Conservation (phyloP, 305 asterid species). For the Fraxinus greggii region DNA sequence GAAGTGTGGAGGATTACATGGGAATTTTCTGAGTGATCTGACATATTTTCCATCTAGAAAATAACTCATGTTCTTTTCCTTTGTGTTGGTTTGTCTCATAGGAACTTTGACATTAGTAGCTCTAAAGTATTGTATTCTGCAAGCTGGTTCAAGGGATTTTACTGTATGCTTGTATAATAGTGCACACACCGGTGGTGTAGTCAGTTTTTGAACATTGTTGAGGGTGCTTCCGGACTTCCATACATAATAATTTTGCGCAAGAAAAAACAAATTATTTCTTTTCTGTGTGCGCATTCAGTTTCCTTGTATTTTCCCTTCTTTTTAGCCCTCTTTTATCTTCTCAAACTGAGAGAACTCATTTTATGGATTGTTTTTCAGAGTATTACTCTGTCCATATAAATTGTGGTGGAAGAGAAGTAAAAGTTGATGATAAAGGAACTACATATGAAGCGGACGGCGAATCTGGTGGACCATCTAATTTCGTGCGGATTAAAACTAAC, state of each 20-base stretch:
- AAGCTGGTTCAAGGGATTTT: background rate
- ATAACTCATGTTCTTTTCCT: background rate
- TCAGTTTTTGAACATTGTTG: background rate
- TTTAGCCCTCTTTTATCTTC: background rate
- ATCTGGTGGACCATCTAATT: conserved; percentile 28
- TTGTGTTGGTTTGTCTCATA: background rate
- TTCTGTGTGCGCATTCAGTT: background rate
- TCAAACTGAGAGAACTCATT: background rate
- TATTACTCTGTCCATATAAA: conserved; percentile 31
- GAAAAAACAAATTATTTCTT: background rate
- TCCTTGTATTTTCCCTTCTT: background rate
- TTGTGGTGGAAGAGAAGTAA: conserved; percentile 39
- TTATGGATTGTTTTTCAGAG: conserved; percentile 7
- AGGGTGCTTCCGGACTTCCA: background rate
- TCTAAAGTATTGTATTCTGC: background rate
- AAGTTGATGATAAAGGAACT: conserved; percentile 11
- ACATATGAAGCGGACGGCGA: conserved; percentile 30
- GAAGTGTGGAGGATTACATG: background rate
- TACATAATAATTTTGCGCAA: background rate
- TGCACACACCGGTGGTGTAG: background rate
- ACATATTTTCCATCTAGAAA: background rate
- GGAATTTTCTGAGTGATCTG: background rate
- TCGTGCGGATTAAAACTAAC: conserved; percentile 19
- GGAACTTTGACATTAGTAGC: background rate
- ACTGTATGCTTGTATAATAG: background rate